phyloP scores from a whole-genome alignment of 176 grass and related monocot species.

The Paspalum notatum region DNA sequence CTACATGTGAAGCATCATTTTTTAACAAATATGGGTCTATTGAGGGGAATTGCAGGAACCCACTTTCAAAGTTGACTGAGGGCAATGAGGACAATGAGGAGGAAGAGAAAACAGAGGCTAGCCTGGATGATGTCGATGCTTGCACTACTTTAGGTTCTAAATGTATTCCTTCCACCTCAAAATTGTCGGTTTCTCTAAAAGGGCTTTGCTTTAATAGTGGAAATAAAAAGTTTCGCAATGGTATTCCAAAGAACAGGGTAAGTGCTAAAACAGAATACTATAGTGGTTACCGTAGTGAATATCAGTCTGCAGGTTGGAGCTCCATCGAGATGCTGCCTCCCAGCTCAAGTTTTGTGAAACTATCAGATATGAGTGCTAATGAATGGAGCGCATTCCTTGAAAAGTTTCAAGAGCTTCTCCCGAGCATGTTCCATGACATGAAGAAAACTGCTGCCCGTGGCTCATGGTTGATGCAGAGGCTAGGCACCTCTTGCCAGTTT shows the following conservation, averaged over 20 bases:
- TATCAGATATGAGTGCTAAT: constrained; percentile 48
- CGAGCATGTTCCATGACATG: constrained; percentile 37
- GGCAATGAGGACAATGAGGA: constrained; percentile 33
- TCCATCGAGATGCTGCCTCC: constrained; percentile 48
- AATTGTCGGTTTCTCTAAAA: constrained; percentile 51
- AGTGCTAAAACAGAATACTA: constrained; percentile 40
- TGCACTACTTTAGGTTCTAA: constrained; percentile 25
- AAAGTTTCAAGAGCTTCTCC: constrained; percentile 65
- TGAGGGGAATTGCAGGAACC: constrained; percentile 34
- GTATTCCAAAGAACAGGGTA: constrained; percentile 27
- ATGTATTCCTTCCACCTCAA: constrained; percentile 28
- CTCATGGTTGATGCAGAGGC: constrained; percentile 50
- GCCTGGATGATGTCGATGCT: constrained; percentile 1
- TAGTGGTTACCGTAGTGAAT: constrained; percentile 34
- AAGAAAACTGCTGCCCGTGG: constrained; percentile 33
- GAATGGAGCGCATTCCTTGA: constrained; percentile 69
- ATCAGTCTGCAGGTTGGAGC: constrained; percentile 49
- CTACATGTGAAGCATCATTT: constrained; percentile 35
- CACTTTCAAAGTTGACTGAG: constrained; percentile 52
- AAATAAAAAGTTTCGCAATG: constrained; percentile 4
- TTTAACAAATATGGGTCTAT: constrained; percentile 37
- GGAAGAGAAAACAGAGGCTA: constrained; percentile 17
- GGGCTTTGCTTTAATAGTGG: constrained; percentile 30
- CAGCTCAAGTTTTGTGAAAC: constrained; percentile 56
- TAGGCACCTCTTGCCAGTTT: constrained; percentile 71